These are phyloP conservation scores for Pyrenopolyporus hunteri DNA, from an alignment of 495 filamentous ascomycete species.

Conservation along the genomic window DNA sequence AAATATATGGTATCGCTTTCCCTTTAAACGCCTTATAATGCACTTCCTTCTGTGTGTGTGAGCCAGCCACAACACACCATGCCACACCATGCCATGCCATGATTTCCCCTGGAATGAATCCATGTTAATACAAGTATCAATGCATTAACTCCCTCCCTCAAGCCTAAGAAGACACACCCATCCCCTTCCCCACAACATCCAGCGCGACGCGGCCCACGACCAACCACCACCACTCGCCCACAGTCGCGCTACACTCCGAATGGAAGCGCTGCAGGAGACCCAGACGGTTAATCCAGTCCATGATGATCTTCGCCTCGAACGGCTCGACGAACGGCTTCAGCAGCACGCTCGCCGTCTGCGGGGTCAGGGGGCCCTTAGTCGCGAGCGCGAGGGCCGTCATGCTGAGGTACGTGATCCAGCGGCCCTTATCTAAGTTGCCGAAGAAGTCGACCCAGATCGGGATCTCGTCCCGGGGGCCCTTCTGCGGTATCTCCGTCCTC, in stretches of 20 bases:
- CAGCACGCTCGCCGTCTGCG: slow-evolving; percentile 57
- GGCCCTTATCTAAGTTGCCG: slow-evolving; percentile 59
- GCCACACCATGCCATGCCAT: slow-evolving; percentile 2
- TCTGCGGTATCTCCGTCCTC: slow-evolving; percentile 38
- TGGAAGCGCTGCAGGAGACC: slow-evolving; percentile 50
- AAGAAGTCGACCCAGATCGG: slow-evolving; percentile 86
- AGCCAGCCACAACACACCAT: no score
- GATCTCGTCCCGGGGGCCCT: slow-evolving; percentile 51
- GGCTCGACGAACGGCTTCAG: slow-evolving; percentile 65
- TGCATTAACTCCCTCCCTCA: not conserved
- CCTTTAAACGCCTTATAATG: slow-evolving; percentile 23
- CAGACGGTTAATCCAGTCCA: slow-evolving; percentile 67
- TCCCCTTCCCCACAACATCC: slow-evolving; percentile 6
- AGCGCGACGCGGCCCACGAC: slow-evolving; percentile 38
- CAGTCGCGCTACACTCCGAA: slow-evolving; percentile 53
- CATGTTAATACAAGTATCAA: not conserved
- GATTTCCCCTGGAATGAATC: no score
- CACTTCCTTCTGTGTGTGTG: no score
- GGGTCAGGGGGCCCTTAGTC: slow-evolving; percentile 62
- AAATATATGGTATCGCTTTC: not conserved
- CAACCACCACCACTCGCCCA: slow-evolving; percentile 76
- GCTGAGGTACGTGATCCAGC: slow-evolving; percentile 70
- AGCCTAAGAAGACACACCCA: not conserved
- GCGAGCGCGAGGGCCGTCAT: slow-evolving; percentile 65
- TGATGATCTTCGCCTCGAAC: slow-evolving; percentile 70